Conservation (phyloP, 306 rosid species). For the Ammopiptanthus mongolicus region DNA sequence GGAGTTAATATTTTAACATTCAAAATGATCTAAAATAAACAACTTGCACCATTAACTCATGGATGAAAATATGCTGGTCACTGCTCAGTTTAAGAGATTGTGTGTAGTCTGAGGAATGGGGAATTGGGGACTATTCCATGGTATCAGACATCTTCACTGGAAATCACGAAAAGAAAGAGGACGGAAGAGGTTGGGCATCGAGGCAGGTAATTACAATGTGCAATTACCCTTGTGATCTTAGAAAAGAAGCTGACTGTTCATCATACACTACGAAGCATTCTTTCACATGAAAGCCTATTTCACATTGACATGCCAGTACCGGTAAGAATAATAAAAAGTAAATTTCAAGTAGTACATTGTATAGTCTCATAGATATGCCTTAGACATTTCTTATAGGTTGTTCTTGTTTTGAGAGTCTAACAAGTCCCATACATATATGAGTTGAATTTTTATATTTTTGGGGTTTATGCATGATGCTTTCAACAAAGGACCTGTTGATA, state of each 20-base stretch:
- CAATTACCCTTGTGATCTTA: not conserved
- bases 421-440: not conserved
- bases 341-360: not conserved
- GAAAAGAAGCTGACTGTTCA: not conserved
- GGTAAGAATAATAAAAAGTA: not conserved
- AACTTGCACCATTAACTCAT: not conserved
- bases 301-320: not conserved
- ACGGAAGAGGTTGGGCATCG: not conserved
- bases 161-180: not conserved
- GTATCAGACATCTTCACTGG: not conserved
- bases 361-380: not conserved
- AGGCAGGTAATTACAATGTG: not conserved
- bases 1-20: not conserved
- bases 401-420: not conserved
- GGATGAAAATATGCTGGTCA: not conserved
- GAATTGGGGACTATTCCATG: not conserved
- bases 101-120: not conserved
- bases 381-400: not conserved
- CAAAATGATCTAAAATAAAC: not conserved
- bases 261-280: not conserved
- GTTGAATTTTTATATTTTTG: too few species aligned
- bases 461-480: not conserved
- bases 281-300: not conserved
- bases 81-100: not conserved
- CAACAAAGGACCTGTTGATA: not conserved